Evolutionary conservation across 192 early-diverging fungal genomes (phyloP).

Genomic region (Entomortierella chlamydospora): DNA sequence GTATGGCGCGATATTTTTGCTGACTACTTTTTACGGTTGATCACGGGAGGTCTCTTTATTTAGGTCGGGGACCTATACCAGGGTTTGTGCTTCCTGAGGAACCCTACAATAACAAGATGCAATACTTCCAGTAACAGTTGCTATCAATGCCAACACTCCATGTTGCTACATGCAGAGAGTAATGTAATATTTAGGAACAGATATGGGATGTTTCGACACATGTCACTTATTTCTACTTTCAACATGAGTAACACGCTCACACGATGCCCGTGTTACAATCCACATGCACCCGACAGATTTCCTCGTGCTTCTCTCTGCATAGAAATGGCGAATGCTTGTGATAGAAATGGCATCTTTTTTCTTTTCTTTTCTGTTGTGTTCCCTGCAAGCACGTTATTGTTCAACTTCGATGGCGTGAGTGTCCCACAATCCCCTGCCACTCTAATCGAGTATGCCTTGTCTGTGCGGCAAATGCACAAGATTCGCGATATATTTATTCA

Average conservation of each 20-base stretch:
- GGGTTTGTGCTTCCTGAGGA: too few species aligned
- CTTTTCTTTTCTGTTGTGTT: neutral
- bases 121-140: too few species aligned
- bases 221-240: neutral
- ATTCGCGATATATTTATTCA: neutral
- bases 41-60: too few species aligned
- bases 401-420: neutral
- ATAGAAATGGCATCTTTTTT: neutral
- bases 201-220: too few species aligned
- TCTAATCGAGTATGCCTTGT: neutral
- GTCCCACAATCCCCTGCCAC: neutral
- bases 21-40: too few species aligned
- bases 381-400: constrained; percentile 7
- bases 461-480: constrained; percentile 12
- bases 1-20: neutral
- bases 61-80: neutral
- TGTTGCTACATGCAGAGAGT: too few species aligned
- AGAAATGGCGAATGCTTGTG: neutral
- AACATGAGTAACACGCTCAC: neutral
- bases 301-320: neutral
- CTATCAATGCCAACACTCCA: too few species aligned
- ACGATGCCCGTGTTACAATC: neutral
- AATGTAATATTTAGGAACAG: too few species aligned
- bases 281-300: neutral
- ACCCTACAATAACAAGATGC: too few species aligned